Conservation (phyloP, 352 stramenopile species). For the Phytophthora foliorum region DNA sequence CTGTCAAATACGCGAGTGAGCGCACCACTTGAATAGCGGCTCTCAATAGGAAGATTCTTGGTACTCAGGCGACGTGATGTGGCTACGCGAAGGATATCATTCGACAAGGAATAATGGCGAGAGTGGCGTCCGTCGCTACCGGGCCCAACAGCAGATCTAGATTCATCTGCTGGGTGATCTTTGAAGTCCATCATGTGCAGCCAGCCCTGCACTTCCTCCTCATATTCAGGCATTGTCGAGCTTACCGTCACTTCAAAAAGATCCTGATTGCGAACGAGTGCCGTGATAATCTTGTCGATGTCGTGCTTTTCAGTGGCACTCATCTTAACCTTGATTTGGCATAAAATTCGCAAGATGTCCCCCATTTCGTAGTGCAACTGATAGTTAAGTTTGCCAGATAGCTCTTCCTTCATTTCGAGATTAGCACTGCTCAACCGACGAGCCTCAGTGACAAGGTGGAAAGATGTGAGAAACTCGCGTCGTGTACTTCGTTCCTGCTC, state of each 20-base stretch:
- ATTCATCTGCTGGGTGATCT: constrained; percentile 30
- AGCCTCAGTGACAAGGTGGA: constrained; percentile 64
- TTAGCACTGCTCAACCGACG: constrained; percentile 72
- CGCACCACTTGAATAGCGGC: constrained; percentile 21
- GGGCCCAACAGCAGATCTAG: neutral
- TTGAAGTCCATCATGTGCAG: constrained; percentile 79
- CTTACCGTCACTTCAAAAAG: constrained; percentile 71
- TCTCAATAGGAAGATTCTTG: constrained; percentile 29
- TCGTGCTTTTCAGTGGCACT: constrained; percentile 49
- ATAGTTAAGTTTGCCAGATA: constrained; percentile 69
- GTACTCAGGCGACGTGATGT: constrained; percentile 53
- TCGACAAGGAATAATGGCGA: constrained; percentile 37
- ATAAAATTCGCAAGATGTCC: constrained; percentile 76
- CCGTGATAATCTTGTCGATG: constrained; percentile 78
- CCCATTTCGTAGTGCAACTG: constrained; percentile 81
- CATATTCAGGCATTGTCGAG: constrained; percentile 64
- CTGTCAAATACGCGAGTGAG: constrained; percentile 28
- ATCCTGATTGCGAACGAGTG: constrained; percentile 72
- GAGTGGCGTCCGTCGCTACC: constrained; percentile 27
- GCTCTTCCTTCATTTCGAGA: constrained; percentile 74
- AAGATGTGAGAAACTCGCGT: constrained; percentile 62
- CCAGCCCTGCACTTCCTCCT: constrained; percentile 78
- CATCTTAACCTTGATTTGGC: constrained; percentile 80
- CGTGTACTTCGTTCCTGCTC: constrained; percentile 58
- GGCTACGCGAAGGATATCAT: constrained; percentile 46